Percentiles rank a stretch among this genome's conserved stretches.
phyloP scores from a whole-genome alignment of 2,329 filamentous ascomycete genomes.

The Gnomoniopsis sp. region DNA sequence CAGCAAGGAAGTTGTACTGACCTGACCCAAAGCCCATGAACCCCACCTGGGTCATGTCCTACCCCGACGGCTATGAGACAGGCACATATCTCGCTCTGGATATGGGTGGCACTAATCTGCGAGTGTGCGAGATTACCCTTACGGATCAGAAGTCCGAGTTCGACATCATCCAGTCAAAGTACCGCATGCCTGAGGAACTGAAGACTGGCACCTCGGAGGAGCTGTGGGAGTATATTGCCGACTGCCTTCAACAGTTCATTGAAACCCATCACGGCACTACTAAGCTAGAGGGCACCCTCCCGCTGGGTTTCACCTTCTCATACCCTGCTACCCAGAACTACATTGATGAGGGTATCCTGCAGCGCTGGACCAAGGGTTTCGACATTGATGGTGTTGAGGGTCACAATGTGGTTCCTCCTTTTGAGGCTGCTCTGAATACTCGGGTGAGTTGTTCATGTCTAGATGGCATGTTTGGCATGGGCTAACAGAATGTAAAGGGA shows the following conservation, averaged over 20 bases:
- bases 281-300: slow-evolving; percentile 60
- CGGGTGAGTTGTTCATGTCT: slow-evolving; percentile 43
- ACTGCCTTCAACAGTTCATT: slow-evolving; percentile 87
- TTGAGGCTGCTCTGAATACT: slow-evolving; percentile 73
- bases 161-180: slow-evolving; percentile 94
- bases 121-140: slow-evolving; percentile 89
- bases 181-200: slow-evolving; percentile 88
- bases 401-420: slow-evolving; percentile 82
- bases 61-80: slow-evolving; percentile 81
- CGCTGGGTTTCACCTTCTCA: slow-evolving; percentile 92
- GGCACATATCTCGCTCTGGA: slow-evolving; percentile 88
- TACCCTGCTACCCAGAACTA: slow-evolving; percentile 92
- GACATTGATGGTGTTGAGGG: slow-evolving; percentile 92
- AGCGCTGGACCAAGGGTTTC: slow-evolving; percentile 97
- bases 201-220: slow-evolving; percentile 82
- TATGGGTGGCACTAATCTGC: slow-evolving; percentile 94
- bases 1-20: slow-evolving; percentile 3
- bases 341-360: slow-evolving; percentile 87
- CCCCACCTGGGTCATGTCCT: slow-evolving; percentile 91
- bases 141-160: slow-evolving; percentile 86
- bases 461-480: slow-evolving; percentile 14
- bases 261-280: slow-evolving; percentile 75
- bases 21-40: slow-evolving; percentile 80
- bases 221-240: slow-evolving; percentile 92
- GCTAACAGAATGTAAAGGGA: slow-evolving; percentile 47